Percentiles rank a stretch among this genome's conserved stretches.
phyloP scores from a whole-genome alignment of 371 early-diverging fungal genomes.

The Coelomomyces lativittatus region DNA sequence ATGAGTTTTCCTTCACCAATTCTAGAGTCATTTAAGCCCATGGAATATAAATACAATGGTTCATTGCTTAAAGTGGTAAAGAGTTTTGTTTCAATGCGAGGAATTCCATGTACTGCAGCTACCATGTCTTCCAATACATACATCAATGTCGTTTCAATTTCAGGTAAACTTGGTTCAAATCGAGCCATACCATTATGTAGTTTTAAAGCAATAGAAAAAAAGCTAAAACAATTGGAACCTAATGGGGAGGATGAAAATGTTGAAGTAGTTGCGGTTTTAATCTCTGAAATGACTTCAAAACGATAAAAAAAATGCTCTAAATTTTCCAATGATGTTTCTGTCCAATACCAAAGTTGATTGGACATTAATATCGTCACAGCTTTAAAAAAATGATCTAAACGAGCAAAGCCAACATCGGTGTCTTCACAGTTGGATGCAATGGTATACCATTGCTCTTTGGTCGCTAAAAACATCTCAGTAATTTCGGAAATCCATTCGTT shows the following conservation, averaged over 20 bases:
- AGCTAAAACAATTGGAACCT: not conserved
- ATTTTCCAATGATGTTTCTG: conserved; percentile 13
- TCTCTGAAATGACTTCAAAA: no score
- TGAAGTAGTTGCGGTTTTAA: not conserved
- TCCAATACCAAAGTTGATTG: conserved; percentile 25
- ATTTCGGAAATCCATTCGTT: conserved; percentile 33
- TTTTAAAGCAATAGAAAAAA: conserved; percentile 14
- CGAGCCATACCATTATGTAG: conserved; percentile 24
- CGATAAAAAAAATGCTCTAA: conserved; percentile 12
- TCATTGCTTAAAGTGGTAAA: conserved; percentile 19
- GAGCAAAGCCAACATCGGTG: conserved; percentile 19
- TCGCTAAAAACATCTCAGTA: conserved; percentile 20
- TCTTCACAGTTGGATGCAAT: conserved; percentile 17
- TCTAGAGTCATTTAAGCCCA: conserved; percentile 22
- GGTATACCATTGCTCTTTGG: conserved; percentile 25
- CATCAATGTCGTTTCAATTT: conserved; percentile 18
- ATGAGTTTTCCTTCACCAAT: conserved; percentile 24
- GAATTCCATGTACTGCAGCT: conserved; percentile 14
- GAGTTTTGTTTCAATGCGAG: conserved; percentile 30
- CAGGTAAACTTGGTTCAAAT: conserved; percentile 29
- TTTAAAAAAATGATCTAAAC: conserved; percentile 27
- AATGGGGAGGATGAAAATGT: not conserved
- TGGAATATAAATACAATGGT: conserved; percentile 11
- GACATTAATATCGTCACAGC: conserved; percentile 26
- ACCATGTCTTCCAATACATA: conserved; percentile 24